Conservation (phyloP, 169 alveolate genomes). For the Plasmodium cynomolgi region DNA sequence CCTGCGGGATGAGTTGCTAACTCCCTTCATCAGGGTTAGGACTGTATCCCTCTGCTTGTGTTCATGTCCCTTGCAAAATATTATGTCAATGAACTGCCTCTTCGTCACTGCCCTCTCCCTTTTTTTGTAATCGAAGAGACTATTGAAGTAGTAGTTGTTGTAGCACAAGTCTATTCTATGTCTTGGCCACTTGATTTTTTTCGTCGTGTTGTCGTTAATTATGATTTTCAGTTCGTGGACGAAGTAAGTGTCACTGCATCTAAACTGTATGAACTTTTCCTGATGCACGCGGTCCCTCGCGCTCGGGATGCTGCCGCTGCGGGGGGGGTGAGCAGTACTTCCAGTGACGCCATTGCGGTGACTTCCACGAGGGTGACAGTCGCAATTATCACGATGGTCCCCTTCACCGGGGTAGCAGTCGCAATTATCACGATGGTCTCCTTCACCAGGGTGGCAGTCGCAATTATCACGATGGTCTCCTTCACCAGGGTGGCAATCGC, state of each 20-base stretch:
- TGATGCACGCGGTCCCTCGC: background rate
- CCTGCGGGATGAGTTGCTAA: background rate
- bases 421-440: no score
- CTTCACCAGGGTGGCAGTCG: no score
- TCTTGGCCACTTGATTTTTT: background rate
- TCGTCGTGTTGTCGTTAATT: slow-evolving; percentile 2
- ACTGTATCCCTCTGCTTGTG: background rate
- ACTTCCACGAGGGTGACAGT: no score
- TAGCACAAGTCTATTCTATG: slow-evolving; percentile 8
- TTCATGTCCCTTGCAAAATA: background rate
- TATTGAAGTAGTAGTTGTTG: slow-evolving; percentile 14
- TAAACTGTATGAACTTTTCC: background rate
- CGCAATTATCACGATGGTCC: no score
- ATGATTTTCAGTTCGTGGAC: slow-evolving; percentile 15
- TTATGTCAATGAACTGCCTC: background rate
- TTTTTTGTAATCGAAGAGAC: background rate
- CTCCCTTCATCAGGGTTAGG: background rate
- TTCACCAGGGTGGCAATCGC: no score
- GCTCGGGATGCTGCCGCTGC: background rate
- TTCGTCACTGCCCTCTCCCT: background rate
- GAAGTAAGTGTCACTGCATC: slow-evolving; percentile 5
- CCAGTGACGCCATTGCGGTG: no score
- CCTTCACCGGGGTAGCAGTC: no score
- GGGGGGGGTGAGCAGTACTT: no score
- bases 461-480: no score